These are phyloP conservation scores for Phoma herbarum DNA, from an alignment of 2,329 filamentous ascomycete genomes.

Conservation along the genomic window DNA sequence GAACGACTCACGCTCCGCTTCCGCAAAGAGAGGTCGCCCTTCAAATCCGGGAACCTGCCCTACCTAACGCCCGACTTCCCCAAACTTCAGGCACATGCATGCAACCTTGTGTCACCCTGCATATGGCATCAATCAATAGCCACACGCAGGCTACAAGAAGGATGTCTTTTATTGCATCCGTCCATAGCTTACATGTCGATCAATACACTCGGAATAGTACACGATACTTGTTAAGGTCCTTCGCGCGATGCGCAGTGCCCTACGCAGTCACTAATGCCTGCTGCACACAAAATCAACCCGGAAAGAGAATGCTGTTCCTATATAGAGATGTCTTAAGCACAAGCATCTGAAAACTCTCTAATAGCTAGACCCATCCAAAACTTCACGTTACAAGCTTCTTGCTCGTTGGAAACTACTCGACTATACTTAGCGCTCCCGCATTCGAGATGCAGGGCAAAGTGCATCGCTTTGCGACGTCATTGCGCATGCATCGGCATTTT, in stretches of 20 bases:
- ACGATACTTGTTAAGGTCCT: not conserved
- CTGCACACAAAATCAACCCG: not conserved
- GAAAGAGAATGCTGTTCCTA: not conserved
- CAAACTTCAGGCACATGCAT: conserved; percentile 1
- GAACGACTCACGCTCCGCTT: not conserved
- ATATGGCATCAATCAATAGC: not conserved
- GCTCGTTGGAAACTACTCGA: not conserved
- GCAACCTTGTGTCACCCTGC: conserved; percentile 12
- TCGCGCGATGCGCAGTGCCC: not conserved
- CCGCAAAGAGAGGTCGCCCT: conserved; percentile 1
- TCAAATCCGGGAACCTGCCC: conserved; percentile 4
- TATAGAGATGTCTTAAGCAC: not conserved
- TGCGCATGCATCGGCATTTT: not conserved
- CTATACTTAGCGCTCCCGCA: conserved; percentile 11
- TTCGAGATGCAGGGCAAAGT: not conserved
- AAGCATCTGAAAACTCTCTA: conserved; percentile 7
- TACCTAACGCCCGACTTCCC: not conserved
- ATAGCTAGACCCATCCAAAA: not conserved
- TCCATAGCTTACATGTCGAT: conserved; percentile 7
- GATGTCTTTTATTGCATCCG: not conserved
- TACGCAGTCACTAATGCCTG: not conserved
- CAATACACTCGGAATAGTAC: conserved; percentile 6
- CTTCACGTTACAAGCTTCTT: not conserved
- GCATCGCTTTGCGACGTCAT: conserved; percentile 5
- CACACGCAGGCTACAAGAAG: not conserved